phyloP scores from a whole-genome alignment of 768 basidiomycete genomes.

The Leccinum subgranulosum region DNA sequence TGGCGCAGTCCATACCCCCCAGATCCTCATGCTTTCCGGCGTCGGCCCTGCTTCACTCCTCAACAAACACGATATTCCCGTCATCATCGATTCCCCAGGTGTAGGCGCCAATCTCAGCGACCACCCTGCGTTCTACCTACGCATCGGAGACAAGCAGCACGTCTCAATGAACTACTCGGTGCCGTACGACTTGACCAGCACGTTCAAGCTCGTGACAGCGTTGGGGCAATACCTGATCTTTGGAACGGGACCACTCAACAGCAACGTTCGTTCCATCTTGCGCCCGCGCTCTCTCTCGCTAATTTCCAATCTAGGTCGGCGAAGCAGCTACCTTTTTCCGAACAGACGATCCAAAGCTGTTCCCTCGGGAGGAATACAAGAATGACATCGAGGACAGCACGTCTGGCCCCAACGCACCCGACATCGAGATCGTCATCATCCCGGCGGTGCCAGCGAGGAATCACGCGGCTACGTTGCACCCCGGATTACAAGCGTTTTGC shows the following conservation, averaged over 20 bases:
- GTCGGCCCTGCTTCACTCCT: slow-evolving; percentile 67
- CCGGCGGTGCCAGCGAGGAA: not conserved
- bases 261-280: slow-evolving; percentile 41
- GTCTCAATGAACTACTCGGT: slow-evolving; percentile 40
- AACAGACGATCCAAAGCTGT: slow-evolving; percentile 29
- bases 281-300: not conserved
- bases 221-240: slow-evolving; percentile 41
- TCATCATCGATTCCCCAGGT: slow-evolving; percentile 62
- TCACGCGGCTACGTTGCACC: not conserved
- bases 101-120: slow-evolving; percentile 76
- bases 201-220: slow-evolving; percentile 31
- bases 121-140: slow-evolving; percentile 54
- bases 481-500: slow-evolving; percentile 16
- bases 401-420: slow-evolving; percentile 30
- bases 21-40: slow-evolving; percentile 73
- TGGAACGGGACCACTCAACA: slow-evolving; percentile 48
- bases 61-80: slow-evolving; percentile 46
- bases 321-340: slow-evolving; percentile 33
- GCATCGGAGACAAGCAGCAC: slow-evolving; percentile 50
- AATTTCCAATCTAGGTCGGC: slow-evolving; percentile 16
- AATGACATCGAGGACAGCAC: slow-evolving; percentile 27
- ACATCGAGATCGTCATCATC: slow-evolving; percentile 26
- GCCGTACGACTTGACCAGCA: slow-evolving; percentile 18
- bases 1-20: slow-evolving; percentile 61
- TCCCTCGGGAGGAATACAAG: slow-evolving; percentile 29